Evolutionary conservation across 1,284 basidiomycete species (phyloP), one percentile per base, ranked within the genome.

Genomic region (Rhodotorula sp.): DNA sequence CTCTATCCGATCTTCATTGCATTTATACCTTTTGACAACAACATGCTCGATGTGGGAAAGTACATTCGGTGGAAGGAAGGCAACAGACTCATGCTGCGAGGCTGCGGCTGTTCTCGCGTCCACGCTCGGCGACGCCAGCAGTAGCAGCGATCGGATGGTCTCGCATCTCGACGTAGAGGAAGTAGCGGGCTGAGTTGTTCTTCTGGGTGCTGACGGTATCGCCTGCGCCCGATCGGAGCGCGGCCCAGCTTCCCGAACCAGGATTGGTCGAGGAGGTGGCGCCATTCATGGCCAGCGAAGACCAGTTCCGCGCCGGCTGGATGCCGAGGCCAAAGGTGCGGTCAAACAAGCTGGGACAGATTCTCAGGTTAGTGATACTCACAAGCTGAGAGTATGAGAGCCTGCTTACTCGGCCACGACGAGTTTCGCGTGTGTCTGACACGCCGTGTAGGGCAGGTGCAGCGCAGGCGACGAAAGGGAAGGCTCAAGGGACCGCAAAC

Each of bases 401-500:
- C 31, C 19, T 26, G 7, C 65, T 5, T 16, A 68, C 67, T 71
- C 70, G 47, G 66, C 70, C n/a, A 71, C 62, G 55, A 52, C 68
- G 15, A 71, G 56, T 5, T 56, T 34, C 18, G 93, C 93, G 58
- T 88, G 89, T 23, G 86, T 88, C 79, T 95, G 92, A 81, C 93
- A 95, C n/a, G 86, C 85, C 43, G 92, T 88, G 77, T 93, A 91
- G 0, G 89, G 90, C 23, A 93, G 84, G 19, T 87, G 86, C 49
- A 93, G 83, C 3, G 91, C 90, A 8, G 90, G 91, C 12, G 71
- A 73, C n/a, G 65, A 58, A 19, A 75, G 62, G 75, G 88, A 91
- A 71, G 91, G 86, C 79, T 93, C 91, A 19, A 93, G 83, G 77
- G 87, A 88, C 58, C 91, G 87, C 52, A 93, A 85, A 81, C 91